These are phyloP conservation scores for Prunus davidiana DNA, from an alignment of 306 rosid species.

Conservation along the genomic window DNA sequence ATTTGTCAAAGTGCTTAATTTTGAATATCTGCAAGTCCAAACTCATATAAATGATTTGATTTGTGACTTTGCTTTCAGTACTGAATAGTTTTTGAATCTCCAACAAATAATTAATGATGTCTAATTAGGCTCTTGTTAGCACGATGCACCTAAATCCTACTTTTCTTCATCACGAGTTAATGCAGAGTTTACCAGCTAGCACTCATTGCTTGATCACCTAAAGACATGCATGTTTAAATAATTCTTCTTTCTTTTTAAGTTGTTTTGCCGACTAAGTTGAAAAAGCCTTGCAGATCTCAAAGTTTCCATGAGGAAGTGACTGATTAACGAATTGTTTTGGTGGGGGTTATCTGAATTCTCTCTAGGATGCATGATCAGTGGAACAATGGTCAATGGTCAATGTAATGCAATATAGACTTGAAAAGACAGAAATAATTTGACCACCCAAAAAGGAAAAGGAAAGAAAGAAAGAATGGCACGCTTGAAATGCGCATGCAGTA, in stretches of 20 bases:
- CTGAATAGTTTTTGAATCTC: constrained; percentile 24
- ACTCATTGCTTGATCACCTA: constrained; percentile 19
- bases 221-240: neutral
- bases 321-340: no score
- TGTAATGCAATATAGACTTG: no score
- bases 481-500: neutral
- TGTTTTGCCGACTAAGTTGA: no score
- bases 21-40: constrained; percentile 5
- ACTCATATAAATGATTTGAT: neutral
- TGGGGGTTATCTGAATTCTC: no score
- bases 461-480: neutral
- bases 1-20: neutral
- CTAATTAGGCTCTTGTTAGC: constrained; percentile 14
- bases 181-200: constrained; percentile 14
- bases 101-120: constrained; percentile 41
- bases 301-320: no score
- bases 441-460: neutral
- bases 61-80: neutral
- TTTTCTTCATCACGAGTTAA: constrained; percentile 31
- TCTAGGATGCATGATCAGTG: no score
- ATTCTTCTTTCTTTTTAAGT: no score
- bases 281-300: no score
- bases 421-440: no score
- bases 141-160: constrained; percentile 19
- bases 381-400: no score